Percentiles rank a stretch among this genome's conserved stretches.
These are phyloP conservation scores for Trichophyton simii DNA, from an alignment of 2,329 filamentous ascomycete genomes.

Conservation along the genomic window DNA sequence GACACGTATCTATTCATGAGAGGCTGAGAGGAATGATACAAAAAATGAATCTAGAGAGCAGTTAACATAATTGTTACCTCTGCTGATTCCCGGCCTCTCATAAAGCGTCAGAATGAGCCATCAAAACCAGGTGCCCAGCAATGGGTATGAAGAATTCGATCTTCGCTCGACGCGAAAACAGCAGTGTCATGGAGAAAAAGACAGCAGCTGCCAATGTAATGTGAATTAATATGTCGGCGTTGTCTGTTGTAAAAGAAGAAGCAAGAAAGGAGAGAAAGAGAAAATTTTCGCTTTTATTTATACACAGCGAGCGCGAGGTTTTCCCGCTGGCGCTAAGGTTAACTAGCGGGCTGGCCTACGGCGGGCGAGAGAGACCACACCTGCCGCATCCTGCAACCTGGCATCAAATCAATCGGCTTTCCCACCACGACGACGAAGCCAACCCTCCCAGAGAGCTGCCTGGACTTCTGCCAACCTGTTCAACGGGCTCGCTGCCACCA, in stretches of 20 bases:
- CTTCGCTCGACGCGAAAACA: slow-evolving; percentile 61
- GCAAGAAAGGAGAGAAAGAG: slow-evolving; percentile 21
- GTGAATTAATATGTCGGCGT: slow-evolving; percentile 42
- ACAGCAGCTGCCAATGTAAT: slow-evolving; percentile 49
- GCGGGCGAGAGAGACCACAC: slow-evolving; percentile 22
- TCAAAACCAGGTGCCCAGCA: slow-evolving; percentile 61
- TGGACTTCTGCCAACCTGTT: not conserved
- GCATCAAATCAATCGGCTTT: slow-evolving; percentile 26
- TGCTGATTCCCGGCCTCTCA: slow-evolving; percentile 61
- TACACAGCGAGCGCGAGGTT: not conserved
- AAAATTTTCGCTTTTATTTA: not conserved
- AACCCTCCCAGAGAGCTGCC: not conserved
- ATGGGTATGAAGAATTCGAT: slow-evolving; percentile 44
- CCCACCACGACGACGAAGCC: slow-evolving; percentile 5
- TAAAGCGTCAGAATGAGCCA: slow-evolving; percentile 48
- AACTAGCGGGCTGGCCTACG: slow-evolving; percentile 16
- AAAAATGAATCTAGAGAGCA: not conserved
- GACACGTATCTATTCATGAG: too few relatives aligned
- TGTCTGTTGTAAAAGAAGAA: slow-evolving; percentile 24
- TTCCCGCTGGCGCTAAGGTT: not conserved
- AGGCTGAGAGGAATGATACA: not conserved
- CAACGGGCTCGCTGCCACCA: not conserved
- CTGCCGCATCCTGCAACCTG: slow-evolving; percentile 31
- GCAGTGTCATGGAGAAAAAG: slow-evolving; percentile 36
- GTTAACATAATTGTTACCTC: slow-evolving; percentile 43